Conservation (phyloP, 108 stramenopile species). For the Seminavis robusta region DNA sequence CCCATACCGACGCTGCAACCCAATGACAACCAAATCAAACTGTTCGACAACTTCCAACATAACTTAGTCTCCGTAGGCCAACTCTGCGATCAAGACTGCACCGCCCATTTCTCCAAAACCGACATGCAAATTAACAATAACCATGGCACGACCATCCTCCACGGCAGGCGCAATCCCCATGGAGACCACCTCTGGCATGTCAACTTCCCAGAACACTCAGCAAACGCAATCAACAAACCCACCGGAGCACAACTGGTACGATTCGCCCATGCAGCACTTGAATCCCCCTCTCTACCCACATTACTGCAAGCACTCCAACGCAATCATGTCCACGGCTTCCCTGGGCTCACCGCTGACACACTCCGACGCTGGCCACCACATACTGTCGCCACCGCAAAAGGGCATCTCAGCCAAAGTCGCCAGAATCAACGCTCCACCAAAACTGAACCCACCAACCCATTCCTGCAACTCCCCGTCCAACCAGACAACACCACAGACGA, state of each 20-base stretch:
- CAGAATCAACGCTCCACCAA: conserved; percentile 18
- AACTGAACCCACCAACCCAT: not conserved
- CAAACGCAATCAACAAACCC: not conserved
- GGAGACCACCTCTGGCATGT: conserved; percentile 16
- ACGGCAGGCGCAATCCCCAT: conserved; percentile 1
- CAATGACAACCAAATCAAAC: not conserved
- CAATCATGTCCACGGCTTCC: conserved; percentile 4
- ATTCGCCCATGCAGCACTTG: conserved; percentile 22
- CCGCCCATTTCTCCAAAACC: not conserved
- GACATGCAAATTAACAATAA: conserved; percentile 2
- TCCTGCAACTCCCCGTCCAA: no score
- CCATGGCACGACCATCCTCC: not conserved
- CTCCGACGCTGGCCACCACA: conserved; percentile 4
- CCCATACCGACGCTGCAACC: not conserved
- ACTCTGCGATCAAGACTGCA: conserved; percentile 23
- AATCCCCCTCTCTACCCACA: conserved; percentile 17
- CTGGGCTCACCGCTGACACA: conserved; percentile 12
- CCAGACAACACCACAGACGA: not conserved
- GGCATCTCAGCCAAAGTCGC: conserved; percentile 22
- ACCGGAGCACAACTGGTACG: conserved; percentile 9
- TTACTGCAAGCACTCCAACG: conserved; percentile 1
- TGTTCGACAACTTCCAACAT: not conserved
- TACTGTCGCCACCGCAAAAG: conserved; percentile 14
- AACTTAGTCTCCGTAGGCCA: conserved; percentile 15
- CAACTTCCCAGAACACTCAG: not conserved